Conservation (phyloP, 768 basidiomycete species). For the Russula vinacea region DNA sequence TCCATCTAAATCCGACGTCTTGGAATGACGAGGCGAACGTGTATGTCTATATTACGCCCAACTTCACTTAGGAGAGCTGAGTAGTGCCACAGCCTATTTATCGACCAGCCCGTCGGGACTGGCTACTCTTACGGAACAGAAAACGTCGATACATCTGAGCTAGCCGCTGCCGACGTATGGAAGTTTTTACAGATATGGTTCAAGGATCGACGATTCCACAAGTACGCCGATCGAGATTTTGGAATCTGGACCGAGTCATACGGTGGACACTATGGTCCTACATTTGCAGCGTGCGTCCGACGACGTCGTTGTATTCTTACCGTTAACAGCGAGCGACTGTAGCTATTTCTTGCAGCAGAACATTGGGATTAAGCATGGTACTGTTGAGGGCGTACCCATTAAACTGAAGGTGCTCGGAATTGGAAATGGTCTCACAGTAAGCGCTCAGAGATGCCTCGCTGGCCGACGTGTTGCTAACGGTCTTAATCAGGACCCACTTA, state of each 20-base stretch:
- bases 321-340: not conserved
- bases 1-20: slow-evolving; percentile 51
- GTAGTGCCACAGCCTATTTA: slow-evolving; percentile 42
- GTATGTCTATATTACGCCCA: slow-evolving; percentile 22
- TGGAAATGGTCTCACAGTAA: slow-evolving; percentile 60
- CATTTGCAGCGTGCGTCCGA: slow-evolving; percentile 37
- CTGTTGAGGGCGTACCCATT: slow-evolving; percentile 45
- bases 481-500: slow-evolving; percentile 37
- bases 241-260: slow-evolving; percentile 64
- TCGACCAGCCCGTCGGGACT: slow-evolving; percentile 60
- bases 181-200: slow-evolving; percentile 63
- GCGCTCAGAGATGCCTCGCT: not conserved
- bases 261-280: slow-evolving; percentile 43
- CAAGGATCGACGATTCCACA: slow-evolving; percentile 50
- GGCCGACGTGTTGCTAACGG: not conserved
- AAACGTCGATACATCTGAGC: slow-evolving; percentile 49
- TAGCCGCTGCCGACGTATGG: slow-evolving; percentile 59
- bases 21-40: slow-evolving; percentile 59
- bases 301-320: not conserved
- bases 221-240: slow-evolving; percentile 45
- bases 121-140: slow-evolving; percentile 59
- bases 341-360: slow-evolving; percentile 59
- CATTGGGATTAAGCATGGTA: slow-evolving; percentile 49
- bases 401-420: slow-evolving; percentile 64
- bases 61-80: not conserved